These are phyloP conservation scores for Rosa hybrid DNA, from an alignment of 331 rosid species.

Conservation along the genomic window DNA sequence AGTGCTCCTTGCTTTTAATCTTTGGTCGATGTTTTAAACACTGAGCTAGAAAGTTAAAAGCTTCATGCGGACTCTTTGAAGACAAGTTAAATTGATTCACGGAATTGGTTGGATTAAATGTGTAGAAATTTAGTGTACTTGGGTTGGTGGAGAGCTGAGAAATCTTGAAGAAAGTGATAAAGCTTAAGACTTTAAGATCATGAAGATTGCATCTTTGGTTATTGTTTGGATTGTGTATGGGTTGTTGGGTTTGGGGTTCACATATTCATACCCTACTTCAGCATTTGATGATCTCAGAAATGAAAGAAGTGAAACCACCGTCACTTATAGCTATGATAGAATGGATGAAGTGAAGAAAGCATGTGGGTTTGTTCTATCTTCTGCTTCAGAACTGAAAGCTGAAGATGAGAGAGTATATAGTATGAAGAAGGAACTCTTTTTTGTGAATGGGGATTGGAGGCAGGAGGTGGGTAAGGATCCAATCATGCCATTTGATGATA, in stretches of 20 bases:
- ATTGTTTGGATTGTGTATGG: conserved; percentile 49
- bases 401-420: conserved; percentile 38
- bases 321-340: conserved; percentile 57
- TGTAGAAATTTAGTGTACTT: conserved; percentile 1
- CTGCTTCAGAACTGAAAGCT: conserved; percentile 65
- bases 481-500: conserved; percentile 65
- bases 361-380: conserved; percentile 61
- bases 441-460: conserved; percentile 82
- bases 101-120: conserved; percentile 28
- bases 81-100: conserved; percentile 2
- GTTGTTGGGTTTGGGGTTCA: conserved; percentile 40
- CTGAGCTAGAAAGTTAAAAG: background rate
- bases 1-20: conserved; percentile 26
- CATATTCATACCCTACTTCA: conserved; percentile 31
- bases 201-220: conserved; percentile 52
- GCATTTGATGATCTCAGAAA: conserved; percentile 31
- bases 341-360: conserved; percentile 63
- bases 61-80: conserved; percentile 13
- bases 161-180: conserved; percentile 16
- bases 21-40: background rate
- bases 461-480: conserved; percentile 67
- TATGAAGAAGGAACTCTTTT: conserved; percentile 57
- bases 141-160: conserved; percentile 5
- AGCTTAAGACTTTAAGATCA: conserved; percentile 32
- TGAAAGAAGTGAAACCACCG: conserved; percentile 29